Percentiles rank a stretch among this genome's conserved stretches.
Conservation (phyloP, 2,329 filamentous ascomycete species). For the Elsinoe australis region DNA sequence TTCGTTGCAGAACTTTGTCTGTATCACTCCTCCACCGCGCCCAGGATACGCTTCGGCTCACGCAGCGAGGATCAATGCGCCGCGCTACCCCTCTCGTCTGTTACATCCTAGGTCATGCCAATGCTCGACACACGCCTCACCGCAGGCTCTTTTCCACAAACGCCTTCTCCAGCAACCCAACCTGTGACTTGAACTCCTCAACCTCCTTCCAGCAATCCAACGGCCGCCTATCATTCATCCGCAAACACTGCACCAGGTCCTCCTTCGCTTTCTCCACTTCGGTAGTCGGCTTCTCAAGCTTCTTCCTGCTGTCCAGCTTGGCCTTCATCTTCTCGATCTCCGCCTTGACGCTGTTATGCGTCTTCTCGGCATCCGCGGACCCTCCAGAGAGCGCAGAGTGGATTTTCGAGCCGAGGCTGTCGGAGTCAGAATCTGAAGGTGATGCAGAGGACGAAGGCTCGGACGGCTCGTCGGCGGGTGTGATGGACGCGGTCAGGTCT, state of each 20-base stretch:
- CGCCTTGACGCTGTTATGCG: conserved; percentile 46
- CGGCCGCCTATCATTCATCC: conserved; percentile 75
- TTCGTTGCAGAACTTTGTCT: no score
- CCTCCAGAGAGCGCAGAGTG: conserved; percentile 23
- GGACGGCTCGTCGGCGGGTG: conserved; percentile 23
- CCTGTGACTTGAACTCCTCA: conserved; percentile 81
- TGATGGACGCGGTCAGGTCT: conserved; percentile 53
- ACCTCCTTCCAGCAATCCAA: conserved; percentile 94
- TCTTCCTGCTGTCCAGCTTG: conserved; percentile 48
- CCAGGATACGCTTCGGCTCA: no score
- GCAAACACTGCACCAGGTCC: conserved; percentile 71
- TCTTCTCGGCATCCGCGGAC: conserved; percentile 35
- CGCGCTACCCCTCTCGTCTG: no score
- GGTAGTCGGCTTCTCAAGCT: conserved; percentile 57
- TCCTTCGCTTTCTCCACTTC: conserved; percentile 65
- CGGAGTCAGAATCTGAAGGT: conserved; percentile 26
- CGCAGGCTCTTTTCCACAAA: conserved; percentile 78
- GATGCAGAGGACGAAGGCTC: conserved; percentile 12
- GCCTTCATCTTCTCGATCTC: conserved; percentile 50
- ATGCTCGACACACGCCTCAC: no score
- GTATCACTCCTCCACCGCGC: no score
- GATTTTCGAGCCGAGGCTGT: conserved; percentile 26
- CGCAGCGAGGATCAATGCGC: no score
- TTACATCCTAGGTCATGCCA: no score
- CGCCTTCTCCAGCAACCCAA: conserved; percentile 71